Percentiles rank a stretch among this genome's conserved stretches.
Evolutionary conservation across 1,139 yeast species (phyloP).

Genomic region (Blastobotrys petasosporus): DNA sequence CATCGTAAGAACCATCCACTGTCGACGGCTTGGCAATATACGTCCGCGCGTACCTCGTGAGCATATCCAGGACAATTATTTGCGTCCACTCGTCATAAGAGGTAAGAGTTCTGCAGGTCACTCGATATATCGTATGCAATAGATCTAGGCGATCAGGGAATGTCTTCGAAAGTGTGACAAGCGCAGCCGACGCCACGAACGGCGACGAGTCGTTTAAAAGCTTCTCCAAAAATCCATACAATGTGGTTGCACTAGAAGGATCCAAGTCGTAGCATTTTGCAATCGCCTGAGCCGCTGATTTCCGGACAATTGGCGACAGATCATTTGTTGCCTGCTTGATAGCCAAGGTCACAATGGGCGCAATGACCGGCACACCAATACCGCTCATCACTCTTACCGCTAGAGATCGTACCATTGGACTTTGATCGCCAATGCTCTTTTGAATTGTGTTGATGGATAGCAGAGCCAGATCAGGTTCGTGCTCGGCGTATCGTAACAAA

Average conservation of each 20-base stretch:
- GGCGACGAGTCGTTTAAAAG: conserved; percentile 60
- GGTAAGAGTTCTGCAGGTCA: conserved; percentile 48
- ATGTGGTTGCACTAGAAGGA: conserved; percentile 39
- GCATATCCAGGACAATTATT: conserved; percentile 49
- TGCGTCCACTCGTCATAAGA: conserved; percentile 80
- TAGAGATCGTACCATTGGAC: conserved; percentile 60
- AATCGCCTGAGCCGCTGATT: conserved; percentile 74
- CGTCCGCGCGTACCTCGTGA: conserved; percentile 59
- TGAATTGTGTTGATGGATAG: conserved; percentile 89
- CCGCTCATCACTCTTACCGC: conserved; percentile 79
- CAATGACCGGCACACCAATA: conserved; percentile 69
- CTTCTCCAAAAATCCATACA: conserved; percentile 46
- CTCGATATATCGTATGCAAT: conserved; percentile 65
- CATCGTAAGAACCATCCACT: conserved; percentile 17
- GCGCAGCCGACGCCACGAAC: conserved; percentile 63
- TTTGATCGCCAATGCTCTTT: conserved; percentile 65
- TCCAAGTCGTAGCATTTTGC: conserved; percentile 53
- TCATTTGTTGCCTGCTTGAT: conserved; percentile 66
- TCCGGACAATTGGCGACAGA: conserved; percentile 69
- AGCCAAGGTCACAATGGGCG: conserved; percentile 71
- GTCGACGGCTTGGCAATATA: conserved; percentile 50
- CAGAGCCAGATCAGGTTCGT: conserved; percentile 82
- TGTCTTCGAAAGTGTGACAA: conserved; percentile 51
- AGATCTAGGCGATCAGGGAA: conserved; percentile 56
- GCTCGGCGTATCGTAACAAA: conserved; percentile 70